Conservation (phyloP, 805 yeast species). For the Pichia cabralensis region DNA sequence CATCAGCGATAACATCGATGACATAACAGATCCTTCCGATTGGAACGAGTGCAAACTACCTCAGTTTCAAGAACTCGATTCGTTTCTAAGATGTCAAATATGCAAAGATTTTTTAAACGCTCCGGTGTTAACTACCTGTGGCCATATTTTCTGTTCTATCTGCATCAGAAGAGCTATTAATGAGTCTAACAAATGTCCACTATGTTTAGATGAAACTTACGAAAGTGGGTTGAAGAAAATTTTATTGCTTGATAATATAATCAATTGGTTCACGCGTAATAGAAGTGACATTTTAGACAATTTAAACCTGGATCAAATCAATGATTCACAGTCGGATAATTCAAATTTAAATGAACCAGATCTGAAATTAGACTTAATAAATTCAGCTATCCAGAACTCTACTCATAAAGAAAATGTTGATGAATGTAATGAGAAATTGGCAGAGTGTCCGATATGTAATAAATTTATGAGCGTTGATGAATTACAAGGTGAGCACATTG, state of each 20-base stretch:
- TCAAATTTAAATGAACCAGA: slow-evolving; percentile 17
- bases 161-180: slow-evolving; percentile 70
- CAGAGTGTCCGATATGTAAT: slow-evolving; percentile 61
- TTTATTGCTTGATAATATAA: slow-evolving; percentile 61
- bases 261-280: slow-evolving; percentile 37
- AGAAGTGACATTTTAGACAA: slow-evolving; percentile 30
- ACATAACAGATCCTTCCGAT: slow-evolving; percentile 61
- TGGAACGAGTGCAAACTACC: slow-evolving; percentile 52
- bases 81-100: slow-evolving; percentile 70
- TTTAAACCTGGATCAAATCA: slow-evolving; percentile 15
- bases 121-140: slow-evolving; percentile 78
- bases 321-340: slow-evolving; percentile 12
- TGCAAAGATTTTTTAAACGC: slow-evolving; percentile 76
- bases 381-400: too few species aligned
- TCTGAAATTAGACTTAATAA: too few species aligned
- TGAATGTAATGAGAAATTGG: slow-evolving; percentile 22
- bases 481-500: slow-evolving; percentile 53
- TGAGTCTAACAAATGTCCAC: slow-evolving; percentile 58
- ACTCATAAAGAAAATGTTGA: slow-evolving; percentile 9
- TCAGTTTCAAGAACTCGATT: slow-evolving; percentile 48
- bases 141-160: slow-evolving; percentile 81
- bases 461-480: slow-evolving; percentile 42
- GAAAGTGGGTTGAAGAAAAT: slow-evolving; percentile 64
- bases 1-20: slow-evolving; percentile 10
- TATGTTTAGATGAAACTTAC: slow-evolving; percentile 61